Evolutionary conservation across 768 basidiomycete genomes (phyloP), one percentile per base, ranked within the genome.

Genomic region (Pulveroboletus sp.): DNA sequence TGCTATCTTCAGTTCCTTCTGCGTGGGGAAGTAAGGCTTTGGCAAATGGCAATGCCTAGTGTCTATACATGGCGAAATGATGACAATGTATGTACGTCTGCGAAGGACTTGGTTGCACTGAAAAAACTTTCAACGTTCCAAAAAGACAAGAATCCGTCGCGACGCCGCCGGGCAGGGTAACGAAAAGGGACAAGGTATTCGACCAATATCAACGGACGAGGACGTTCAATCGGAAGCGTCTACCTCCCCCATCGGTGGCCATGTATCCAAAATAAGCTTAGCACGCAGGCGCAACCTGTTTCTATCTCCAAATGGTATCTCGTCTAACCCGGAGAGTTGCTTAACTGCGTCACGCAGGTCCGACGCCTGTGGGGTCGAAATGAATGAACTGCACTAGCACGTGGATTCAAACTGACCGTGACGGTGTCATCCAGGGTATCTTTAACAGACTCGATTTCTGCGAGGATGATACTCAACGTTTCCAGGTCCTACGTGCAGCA

Each of bases 1-100:
- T 50, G 79, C 79, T 17, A 77, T 95, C 22, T 95, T 95, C 62
- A 74, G 76, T 29, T 86, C 89, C 43, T 95, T 95, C 66, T 95
- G 93, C 62, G 89, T 94, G 44, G 92, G 92, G 31, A 91, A 93
- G 71, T 90, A 45, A 59, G 13, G 16, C 24, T 17, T 30, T 9
- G 2, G 34, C 24, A 10, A 7, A 16, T 6, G 10, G 43, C 31
- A 10, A 26, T 13, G 12, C n/a, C 19, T 41, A 13, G 37, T 2
- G n/a, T 44, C 26, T 7, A 11, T 40, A 32, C 29, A n/a, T 14
- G 5, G 32, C 27, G 13, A 24, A 48, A 29, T 20, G 19, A 14
- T 29, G 27, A 6, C 6, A 35, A 2, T 20, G 27, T 41, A 48
- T 50, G 34, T 60, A 50, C 30, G 35, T 38, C 22, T 45, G 23